A percentile compares a stretch with the other conserved stretches of the same genome.
These are phyloP conservation scores for Crithidia thermophila DNA, from an alignment of 208 protist genomes.

Conservation along the genomic window DNA sequence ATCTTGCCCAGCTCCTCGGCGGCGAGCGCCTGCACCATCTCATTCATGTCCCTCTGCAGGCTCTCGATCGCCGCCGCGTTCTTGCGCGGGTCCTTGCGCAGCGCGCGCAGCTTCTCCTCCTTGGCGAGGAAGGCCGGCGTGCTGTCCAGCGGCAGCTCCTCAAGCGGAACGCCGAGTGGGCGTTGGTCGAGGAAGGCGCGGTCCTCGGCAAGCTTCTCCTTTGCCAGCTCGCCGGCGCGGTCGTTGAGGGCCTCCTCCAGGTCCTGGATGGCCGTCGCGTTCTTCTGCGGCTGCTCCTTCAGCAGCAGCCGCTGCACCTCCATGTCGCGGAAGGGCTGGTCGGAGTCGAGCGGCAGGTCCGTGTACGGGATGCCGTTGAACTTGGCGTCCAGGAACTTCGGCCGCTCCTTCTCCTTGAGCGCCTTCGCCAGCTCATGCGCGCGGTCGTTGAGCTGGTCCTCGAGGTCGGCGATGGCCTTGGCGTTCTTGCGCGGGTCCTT, in stretches of 20 bases:
- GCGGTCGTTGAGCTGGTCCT: slow-evolving; percentile 62
- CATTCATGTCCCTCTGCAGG: slow-evolving; percentile 59
- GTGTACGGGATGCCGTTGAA: slow-evolving; percentile 53
- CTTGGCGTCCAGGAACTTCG: slow-evolving; percentile 57
- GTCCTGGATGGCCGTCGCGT: slow-evolving; percentile 54
- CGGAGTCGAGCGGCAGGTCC: slow-evolving; percentile 58
- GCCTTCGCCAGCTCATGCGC: slow-evolving; percentile 54
- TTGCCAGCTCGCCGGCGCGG: slow-evolving; percentile 63
- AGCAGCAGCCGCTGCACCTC: slow-evolving; percentile 61
- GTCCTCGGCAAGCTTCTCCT: slow-evolving; percentile 54
- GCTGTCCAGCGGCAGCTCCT: slow-evolving; percentile 65
- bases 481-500: slow-evolving; percentile 51
- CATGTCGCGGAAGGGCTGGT: slow-evolving; percentile 65
- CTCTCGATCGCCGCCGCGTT: slow-evolving; percentile 49
- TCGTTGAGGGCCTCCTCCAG: slow-evolving; percentile 77
- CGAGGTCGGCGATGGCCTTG: slow-evolving; percentile 54
- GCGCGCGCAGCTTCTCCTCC: slow-evolving; percentile 63
- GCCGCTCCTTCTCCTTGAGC: slow-evolving; percentile 61
- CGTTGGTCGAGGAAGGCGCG: slow-evolving; percentile 65
- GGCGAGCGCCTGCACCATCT: slow-evolving; percentile 53
- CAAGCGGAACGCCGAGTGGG: slow-evolving; percentile 64
- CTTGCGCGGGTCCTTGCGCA: slow-evolving; percentile 48
- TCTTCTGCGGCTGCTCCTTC: slow-evolving; percentile 45
- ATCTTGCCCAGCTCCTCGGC: slow-evolving; percentile 59
- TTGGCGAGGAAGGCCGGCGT: slow-evolving; percentile 52